Base-by-base conservation (phyloP, 2,329 filamentous ascomycete species). In the Pestalotiopsis sp. region DNA sequence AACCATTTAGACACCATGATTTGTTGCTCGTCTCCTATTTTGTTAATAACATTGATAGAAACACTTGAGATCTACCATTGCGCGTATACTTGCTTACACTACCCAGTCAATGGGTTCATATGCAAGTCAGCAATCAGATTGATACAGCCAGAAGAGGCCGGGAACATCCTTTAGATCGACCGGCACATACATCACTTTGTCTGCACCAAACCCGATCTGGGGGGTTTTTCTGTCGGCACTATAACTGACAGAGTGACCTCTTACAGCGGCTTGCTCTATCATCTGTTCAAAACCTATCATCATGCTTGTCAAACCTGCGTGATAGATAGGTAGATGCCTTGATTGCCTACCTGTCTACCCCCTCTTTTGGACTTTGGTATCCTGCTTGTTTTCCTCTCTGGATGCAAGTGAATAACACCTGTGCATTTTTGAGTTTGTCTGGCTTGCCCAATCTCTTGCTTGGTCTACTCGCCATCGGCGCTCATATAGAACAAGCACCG, bases 181-280 rank as follows among this genome's bases (percentile, higher is more conserved):
- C 45, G 57, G 57, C 57, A 59, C 57, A 27, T 59, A 36, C 31
- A 36, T 9, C 7, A 36, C 57, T 3, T 7, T 52, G 45, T 52
- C 57, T 59, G 57, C 27, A 36, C 57, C 57, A 59, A 59, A 59
- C 57, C 57, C 57, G 23, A 27, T 59, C 57, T 36, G 27, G 57
- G 45, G 17, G 45, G 17, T 5, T 52, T 52, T 52, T 52, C 45
- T 52, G 45, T 52, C 17, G 45, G 45, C 45, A 52, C 45, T 52
- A 52, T 52, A 52, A 52, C 14, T 52, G 3, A 52, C n/a, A 52
- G 45, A 52, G 45, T 52, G 17, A n/a, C 45, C 17, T 52, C 9
- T 17, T 52, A 27, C 27, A 27, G 45, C 45, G 45, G 57, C 57
- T 59, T 36, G 27, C 57, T 23, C 14, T 36, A 59, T 36, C 57